Evolutionary conservation across 169 alveolate genomes (phyloP), one percentile per base, ranked within the genome.

Genomic region (Ichthyophthirius multifiliis): DNA sequence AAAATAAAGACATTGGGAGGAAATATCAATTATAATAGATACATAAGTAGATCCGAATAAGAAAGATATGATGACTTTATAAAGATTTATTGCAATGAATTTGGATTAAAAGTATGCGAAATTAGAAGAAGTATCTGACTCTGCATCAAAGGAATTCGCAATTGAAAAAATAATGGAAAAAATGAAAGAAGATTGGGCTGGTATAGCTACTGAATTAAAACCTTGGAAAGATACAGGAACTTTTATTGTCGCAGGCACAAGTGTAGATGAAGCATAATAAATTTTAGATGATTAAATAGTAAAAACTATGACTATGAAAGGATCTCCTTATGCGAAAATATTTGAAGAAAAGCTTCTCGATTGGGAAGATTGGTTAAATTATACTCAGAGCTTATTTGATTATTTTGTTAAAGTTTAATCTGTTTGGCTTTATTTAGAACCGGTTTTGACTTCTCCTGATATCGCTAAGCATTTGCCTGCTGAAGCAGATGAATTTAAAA

Each of bases 1-100:
- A 45, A 89, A 93, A 34, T 96, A 89, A 10, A 74, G 98, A 65
- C 99, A 96, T 81, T 92, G 97, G 97, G 90, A 92, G n/a, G 96
- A 91, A 90, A 90, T 96, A 16, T 83, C 92, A 55, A 88, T 88
- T 43, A 76, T 87, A 74, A 89, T 95, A 13, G 96, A 95, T 41
- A 83, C 92, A 41, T 85, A 88, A 45, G 86, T 94, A n/a, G 97
- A 92, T 27, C 95, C 97, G 46, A 87, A 88, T 18, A 92, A 92
- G 34, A 73, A 86, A 48, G 91, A 81, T 32, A 84, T 89, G 82
- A 77, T 86, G 81, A 37, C 83, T 75, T 63, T 85, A 64, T 43
- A 83, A 43, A 76, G 62, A 71, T 74, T 73, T 12, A 35, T 73
- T 1, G 84, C 41, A 20, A 34, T 80, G 43, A 81, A 85, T 18